Evolutionary conservation across 2,329 filamentous ascomycete genomes (phyloP), one percentile per base, ranked within the genome.

Genomic region (Claviceps sorghi): DNA sequence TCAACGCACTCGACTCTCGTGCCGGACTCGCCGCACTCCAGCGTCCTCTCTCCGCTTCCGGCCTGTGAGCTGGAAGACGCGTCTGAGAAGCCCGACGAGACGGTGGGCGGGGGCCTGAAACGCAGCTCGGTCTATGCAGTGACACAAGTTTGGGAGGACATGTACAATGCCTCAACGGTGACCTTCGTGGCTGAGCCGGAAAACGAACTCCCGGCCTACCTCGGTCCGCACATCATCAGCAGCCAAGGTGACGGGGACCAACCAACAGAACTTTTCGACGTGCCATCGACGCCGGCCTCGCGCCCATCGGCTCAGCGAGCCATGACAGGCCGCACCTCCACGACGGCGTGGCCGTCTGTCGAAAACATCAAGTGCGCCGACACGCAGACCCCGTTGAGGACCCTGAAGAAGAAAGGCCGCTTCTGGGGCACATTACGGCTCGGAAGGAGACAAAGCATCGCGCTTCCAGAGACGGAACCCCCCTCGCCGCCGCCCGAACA

Each of bases 191-290:
- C 51, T 30, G 50, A 48, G 6, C 34, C 40, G 3, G 43, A 50
- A 21, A 47, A 50, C 19, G 13, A 26, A 11, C 48, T 53, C 6
- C 52, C 52, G 11, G 48, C 48, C 40, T 53, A 53, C 29, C 48
- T 53, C 8, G 52, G 17, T 7, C 52, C 48, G 9, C 43, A 53
- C 29, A 53, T 53, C 43, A 53, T 53, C 36, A 11, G 19, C 21
- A 50, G 43, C 29, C 29, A 50, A n/a, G 22, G 36, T n/a, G 52
- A 50, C 22, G 48, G 50, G 21, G 47, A 53, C 6, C 51, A 50
- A 21, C 51, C 46, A 5, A 21, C 21, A 2, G 51, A 43, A 4
- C 17, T 49, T 13, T 52, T 48, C 19, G 50, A 36, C 26, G 10
- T 15, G 34, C 49, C 36, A 15, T n/a, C 26, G 3, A 9, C n/a